Evolutionary conservation across 345 rosid genomes (phyloP).

Genomic region (Citrus inodora): DNA sequence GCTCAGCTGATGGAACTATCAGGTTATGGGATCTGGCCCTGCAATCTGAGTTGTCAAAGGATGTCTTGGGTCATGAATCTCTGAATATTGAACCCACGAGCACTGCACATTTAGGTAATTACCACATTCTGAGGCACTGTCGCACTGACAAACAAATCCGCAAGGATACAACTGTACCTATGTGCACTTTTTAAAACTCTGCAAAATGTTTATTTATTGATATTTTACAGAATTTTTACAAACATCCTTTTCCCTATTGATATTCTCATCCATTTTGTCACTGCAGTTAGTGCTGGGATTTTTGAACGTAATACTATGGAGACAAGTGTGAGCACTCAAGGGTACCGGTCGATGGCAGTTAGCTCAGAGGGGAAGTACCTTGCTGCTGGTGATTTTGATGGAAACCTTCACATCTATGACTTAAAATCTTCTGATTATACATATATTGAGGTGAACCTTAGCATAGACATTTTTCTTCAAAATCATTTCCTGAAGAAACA

Average conservation of each 20-base stretch:
- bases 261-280: constrained; percentile 5
- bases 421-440: constrained; percentile 58
- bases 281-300: constrained; percentile 65
- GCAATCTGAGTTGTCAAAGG: constrained; percentile 36
- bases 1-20: constrained; percentile 81
- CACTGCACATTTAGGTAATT: constrained; percentile 51
- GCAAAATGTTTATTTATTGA: not conserved
- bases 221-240: not conserved
- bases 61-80: constrained; percentile 24
- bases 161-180: not conserved
- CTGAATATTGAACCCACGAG: constrained; percentile 24
- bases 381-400: constrained; percentile 79
- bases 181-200: not conserved
- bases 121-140: not conserved
- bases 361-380: constrained; percentile 77
- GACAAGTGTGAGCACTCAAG: constrained; percentile 45
- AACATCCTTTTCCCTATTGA: constrained; percentile 10
- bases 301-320: constrained; percentile 61
- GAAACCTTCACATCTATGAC: constrained; percentile 81
- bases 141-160: not conserved
- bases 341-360: constrained; percentile 69
- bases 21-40: constrained; percentile 79
- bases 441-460: constrained; percentile 49
- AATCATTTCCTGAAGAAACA: constrained; percentile 4
- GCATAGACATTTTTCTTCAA: constrained; percentile 1